Conservation (phyloP, 2,329 filamentous ascomycete genomes). For the Arthrobotrys sphaeroides region DNA sequence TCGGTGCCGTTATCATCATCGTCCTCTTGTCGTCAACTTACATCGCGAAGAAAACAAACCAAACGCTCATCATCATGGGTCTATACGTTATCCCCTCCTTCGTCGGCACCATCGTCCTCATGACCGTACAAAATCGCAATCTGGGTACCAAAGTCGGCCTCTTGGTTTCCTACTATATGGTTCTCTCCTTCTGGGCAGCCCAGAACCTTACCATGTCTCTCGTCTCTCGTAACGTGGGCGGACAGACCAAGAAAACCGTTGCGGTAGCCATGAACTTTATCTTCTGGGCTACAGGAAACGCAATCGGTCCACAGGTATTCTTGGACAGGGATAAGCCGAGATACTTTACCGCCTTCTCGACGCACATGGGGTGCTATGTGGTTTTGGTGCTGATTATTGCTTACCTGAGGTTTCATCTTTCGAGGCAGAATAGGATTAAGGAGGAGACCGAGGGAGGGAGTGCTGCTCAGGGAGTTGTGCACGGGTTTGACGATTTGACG, state of each 20-base stretch:
- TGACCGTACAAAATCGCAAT: conserved; percentile 71
- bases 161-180: conserved; percentile 78
- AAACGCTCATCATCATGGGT: conserved; percentile 75
- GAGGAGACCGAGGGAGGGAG: conserved; percentile 65
- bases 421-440: conserved; percentile 66
- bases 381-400: conserved; percentile 69
- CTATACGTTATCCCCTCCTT: conserved; percentile 74
- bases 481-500: conserved; percentile 72
- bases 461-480: conserved; percentile 62
- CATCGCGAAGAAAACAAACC: conserved; percentile 74
- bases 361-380: conserved; percentile 75
- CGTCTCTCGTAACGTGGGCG: conserved; percentile 75
- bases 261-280: conserved; percentile 76
- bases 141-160: conserved; percentile 72
- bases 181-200: conserved; percentile 79
- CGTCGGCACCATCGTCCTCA: conserved; percentile 75
- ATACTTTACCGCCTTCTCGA: conserved; percentile 75
- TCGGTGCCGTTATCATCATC: conserved; percentile 77
- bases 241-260: conserved; percentile 77
- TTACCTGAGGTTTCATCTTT: conserved; percentile 69
- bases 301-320: conserved; percentile 73
- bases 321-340: conserved; percentile 69
- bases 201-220: conserved; percentile 73
- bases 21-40: conserved; percentile 73
- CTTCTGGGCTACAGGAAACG: conserved; percentile 74